Conservation (phyloP, 2,329 filamentous ascomycete genomes). For the Zasmidium angulare region DNA sequence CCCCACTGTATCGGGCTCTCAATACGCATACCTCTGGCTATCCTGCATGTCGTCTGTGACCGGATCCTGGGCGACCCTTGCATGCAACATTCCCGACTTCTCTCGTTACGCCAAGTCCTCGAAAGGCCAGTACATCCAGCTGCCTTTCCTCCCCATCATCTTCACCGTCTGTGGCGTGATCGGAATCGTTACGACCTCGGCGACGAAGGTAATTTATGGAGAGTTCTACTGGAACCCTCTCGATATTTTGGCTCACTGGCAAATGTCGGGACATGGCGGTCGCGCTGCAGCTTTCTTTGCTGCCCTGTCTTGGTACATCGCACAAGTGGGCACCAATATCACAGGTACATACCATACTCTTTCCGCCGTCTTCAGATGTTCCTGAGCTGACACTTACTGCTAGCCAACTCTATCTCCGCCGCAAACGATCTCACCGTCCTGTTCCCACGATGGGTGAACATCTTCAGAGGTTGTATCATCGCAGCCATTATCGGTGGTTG, state of each 20-base stretch:
- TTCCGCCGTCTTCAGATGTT: constrained; percentile 19
- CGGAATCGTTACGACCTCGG: constrained; percentile 54
- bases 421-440: constrained; percentile 55
- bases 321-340: constrained; percentile 53
- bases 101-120: constrained; percentile 34
- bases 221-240: constrained; percentile 39
- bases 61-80: constrained; percentile 43
- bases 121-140: constrained; percentile 33
- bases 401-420: constrained; percentile 49
- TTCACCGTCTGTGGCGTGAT: constrained; percentile 44
- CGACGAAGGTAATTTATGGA: constrained; percentile 53
- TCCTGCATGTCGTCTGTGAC: constrained; percentile 52
- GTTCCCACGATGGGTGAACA: constrained; percentile 54
- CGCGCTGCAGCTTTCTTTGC: constrained; percentile 30
- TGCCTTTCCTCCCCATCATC: constrained; percentile 40
- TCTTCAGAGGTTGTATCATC: constrained; percentile 36
- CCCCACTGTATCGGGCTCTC: constrained; percentile 41
- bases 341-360: constrained; percentile 28
- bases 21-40: constrained; percentile 38
- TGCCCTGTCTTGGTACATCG: constrained; percentile 50
- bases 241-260: constrained; percentile 38
- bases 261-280: constrained; percentile 20
- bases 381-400: background rate
- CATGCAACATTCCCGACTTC: constrained; percentile 36
- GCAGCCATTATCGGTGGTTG: constrained; percentile 39